phyloP scores from a whole-genome alignment of 2,329 filamentous ascomycete species.

The Trichoderma oligosporum region DNA sequence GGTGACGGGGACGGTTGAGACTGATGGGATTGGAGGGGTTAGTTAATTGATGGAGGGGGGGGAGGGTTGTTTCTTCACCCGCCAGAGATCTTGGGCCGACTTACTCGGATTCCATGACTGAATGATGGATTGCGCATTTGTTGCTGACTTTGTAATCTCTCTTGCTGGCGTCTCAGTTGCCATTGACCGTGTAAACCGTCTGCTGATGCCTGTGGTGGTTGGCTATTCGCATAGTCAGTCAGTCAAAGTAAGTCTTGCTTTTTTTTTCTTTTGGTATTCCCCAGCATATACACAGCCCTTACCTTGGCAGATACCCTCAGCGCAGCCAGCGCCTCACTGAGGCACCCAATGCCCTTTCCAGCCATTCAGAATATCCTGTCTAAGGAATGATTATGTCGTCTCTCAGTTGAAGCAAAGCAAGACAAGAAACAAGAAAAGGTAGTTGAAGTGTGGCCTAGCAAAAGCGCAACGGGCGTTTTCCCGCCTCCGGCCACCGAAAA shows the following conservation, averaged over 20 bases:
- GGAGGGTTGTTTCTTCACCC: too few relatives aligned
- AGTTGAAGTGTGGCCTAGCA: neutral
- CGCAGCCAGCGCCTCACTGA: conserved; percentile 51
- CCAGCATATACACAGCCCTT: too few relatives aligned
- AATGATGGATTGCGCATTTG: conserved; percentile 34
- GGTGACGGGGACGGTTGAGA: conserved; percentile 70
- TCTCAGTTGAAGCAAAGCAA: neutral
- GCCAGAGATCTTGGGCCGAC: too few relatives aligned
- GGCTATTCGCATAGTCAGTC: conserved; percentile 3
- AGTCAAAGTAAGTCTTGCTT: too few relatives aligned
- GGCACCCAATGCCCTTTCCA: conserved; percentile 46
- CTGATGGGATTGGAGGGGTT: conserved; percentile 31
- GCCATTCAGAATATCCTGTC: too few relatives aligned
- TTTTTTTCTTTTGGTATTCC: too few relatives aligned
- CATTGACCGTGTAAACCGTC: conserved; percentile 51
- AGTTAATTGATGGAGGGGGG: too few relatives aligned
- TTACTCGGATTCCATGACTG: conserved; percentile 47
- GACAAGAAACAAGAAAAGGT: neutral
- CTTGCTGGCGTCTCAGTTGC: conserved; percentile 49
- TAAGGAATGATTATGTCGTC: too few relatives aligned
- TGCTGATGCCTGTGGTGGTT: conserved; percentile 38
- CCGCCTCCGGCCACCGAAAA: conserved; percentile 22
- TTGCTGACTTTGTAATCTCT: conserved; percentile 35
- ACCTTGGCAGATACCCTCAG: conserved; percentile 45
- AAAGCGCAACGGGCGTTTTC: conserved; percentile 23